Evolutionary conservation across 2,329 filamentous ascomycete genomes (phyloP).

Genomic region (Cladosporium sphaerospermum): DNA sequence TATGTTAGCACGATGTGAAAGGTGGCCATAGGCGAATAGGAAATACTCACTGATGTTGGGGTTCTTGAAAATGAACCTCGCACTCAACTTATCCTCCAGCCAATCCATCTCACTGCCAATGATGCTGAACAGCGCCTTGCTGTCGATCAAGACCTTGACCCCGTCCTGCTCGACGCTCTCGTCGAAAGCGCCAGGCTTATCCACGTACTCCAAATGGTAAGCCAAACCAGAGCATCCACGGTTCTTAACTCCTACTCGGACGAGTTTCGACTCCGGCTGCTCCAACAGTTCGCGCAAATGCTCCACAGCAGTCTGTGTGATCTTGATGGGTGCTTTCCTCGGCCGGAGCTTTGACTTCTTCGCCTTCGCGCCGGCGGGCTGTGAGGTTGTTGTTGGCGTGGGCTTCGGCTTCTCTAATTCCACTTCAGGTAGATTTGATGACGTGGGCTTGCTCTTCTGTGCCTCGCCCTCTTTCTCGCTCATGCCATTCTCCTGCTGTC

Average conservation of each 20-base stretch:
- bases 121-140: conserved; percentile 94
- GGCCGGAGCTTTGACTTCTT: conserved; percentile 64
- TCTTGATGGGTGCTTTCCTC: conserved; percentile 84
- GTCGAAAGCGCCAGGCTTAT: conserved; percentile 81
- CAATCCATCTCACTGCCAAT: conserved; percentile 99
- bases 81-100: conserved; percentile 89
- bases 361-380: conserved; percentile 44
- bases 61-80: conserved; percentile 90
- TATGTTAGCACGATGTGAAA: conserved; percentile 15
- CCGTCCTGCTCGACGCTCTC: conserved; percentile 93
- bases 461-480: conserved; percentile 56
- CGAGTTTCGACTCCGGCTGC: conserved; percentile 83
- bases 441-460: conserved; percentile 52
- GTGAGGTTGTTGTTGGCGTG: conserved; percentile 27
- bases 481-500: conserved; percentile 20
- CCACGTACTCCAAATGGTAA: conserved; percentile 92
- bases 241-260: conserved; percentile 90
- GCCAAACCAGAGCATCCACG: conserved; percentile 88
- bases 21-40: not conserved
- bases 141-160: conserved; percentile 91
- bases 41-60: conserved; percentile 87
- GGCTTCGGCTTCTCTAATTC: conserved; percentile 22
- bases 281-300: conserved; percentile 73
- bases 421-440: conserved; percentile 22
- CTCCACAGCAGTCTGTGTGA: conserved; percentile 72